phyloP scores from a whole-genome alignment of 2,329 filamentous ascomycete species.

The Calonectria ilicicola region DNA sequence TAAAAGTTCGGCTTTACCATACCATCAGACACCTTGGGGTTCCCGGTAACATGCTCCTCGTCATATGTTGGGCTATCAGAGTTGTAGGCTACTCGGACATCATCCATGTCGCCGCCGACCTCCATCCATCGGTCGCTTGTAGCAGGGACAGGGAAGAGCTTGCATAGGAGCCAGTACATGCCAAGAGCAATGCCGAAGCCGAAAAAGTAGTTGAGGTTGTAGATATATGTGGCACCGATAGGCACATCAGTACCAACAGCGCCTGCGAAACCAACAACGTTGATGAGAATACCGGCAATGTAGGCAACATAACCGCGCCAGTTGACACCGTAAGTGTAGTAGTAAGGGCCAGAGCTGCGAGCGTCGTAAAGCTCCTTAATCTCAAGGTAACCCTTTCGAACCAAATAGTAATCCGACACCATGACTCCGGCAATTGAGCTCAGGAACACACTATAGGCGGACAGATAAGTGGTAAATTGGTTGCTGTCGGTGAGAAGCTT shows the following conservation, averaged over 20 bases:
- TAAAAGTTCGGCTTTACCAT: constrained; percentile 25
- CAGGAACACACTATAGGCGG: constrained; percentile 93
- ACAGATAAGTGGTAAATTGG: constrained; percentile 92
- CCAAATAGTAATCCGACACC: constrained; percentile 86
- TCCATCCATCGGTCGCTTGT: constrained; percentile 83
- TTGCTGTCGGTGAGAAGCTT: constrained; percentile 80
- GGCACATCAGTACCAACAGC: constrained; percentile 81
- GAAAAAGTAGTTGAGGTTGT: constrained; percentile 90
- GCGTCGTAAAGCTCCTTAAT: constrained; percentile 84
- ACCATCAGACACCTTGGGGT: constrained; percentile 27
- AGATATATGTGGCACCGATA: constrained; percentile 84
- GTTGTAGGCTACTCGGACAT: constrained; percentile 62
- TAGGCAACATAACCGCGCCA: constrained; percentile 90
- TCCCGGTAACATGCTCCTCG: constrained; percentile 47
- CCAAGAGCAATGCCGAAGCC: constrained; percentile 78
- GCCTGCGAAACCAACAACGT: constrained; percentile 91
- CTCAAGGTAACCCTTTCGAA: constrained; percentile 85
- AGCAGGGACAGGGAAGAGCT: constrained; percentile 78
- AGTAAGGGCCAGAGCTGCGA: constrained; percentile 76
- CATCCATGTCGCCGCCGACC: constrained; percentile 73
- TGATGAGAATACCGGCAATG: constrained; percentile 85
- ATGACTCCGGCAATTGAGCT: constrained; percentile 95
- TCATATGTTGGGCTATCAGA: constrained; percentile 53
- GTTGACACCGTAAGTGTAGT: constrained; percentile 78
- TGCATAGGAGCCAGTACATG: constrained; percentile 79